phyloP scores from a whole-genome alignment of 345 rosid genomes.

The Geranium brycei region DNA sequence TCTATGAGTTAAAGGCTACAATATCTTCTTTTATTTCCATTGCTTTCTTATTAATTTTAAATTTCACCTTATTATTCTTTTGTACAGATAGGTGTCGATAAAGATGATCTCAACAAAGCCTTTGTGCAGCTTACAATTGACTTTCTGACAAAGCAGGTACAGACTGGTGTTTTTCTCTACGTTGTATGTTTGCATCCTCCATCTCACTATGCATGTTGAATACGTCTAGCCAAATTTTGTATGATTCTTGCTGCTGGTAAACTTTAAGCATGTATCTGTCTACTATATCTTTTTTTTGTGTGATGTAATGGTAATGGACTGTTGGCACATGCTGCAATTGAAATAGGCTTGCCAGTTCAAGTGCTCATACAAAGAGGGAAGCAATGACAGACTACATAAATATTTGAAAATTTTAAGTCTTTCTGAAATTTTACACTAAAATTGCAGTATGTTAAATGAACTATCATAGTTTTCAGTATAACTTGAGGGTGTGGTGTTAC shows the following conservation, averaged over 20 bases:
- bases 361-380: neutral
- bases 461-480: too few relatives aligned
- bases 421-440: neutral
- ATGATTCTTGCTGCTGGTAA: neutral
- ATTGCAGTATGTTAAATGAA: neutral
- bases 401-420: too few relatives aligned
- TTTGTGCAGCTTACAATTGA: conserved; percentile 81
- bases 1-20: neutral
- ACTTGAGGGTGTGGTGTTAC: neutral
- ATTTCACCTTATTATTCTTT: conserved; percentile 2
- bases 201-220: neutral
- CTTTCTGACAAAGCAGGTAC: conserved; percentile 76
- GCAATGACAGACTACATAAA: neutral
- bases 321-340: neutral
- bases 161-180: neutral
- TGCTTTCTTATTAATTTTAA: neutral
- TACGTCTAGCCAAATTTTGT: neutral
- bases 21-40: neutral
- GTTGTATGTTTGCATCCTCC: conserved; percentile 4
- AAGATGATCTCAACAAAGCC: conserved; percentile 51
- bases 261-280: neutral
- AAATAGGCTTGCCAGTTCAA: neutral
- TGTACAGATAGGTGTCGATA: conserved; percentile 73
- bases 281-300: neutral
- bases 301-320: neutral